Base-by-base conservation (phyloP, 345 rosid species). In the Syzygium aromaticum region DNA sequence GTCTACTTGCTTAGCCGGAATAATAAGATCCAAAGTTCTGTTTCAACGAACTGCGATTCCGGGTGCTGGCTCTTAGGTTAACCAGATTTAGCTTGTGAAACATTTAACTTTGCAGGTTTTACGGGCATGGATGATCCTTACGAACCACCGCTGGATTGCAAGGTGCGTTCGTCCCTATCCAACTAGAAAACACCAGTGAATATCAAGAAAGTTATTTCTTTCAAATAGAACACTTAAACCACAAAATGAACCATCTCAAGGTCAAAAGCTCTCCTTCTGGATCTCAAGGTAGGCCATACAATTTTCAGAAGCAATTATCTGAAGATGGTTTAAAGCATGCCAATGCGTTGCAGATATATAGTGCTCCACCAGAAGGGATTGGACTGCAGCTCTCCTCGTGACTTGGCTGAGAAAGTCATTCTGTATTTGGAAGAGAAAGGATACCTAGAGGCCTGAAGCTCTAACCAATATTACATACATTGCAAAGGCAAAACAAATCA, bases 91-190 rank as follows among this genome's bases (percentile, higher is more conserved):
- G 46, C 46, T 85, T n/a, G 73, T 54, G 85, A 30, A 38, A 38
- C 46, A 30, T 57, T 83, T 57, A 38, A 77, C 84, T 84, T 53
- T 86, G 88, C 90, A 95, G 97, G 95, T 67, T 96, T 95, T 87
- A 96, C 95, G 0, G 96, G 96, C 56, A 90, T 95, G 61, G 95
- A 94, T 73, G 95, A 95, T 88, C 96, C 96, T 28, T 95, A 96
- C 86, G 96, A 96, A 90, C 93, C 93, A 3, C 96, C 97, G 40
- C 28, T 91, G 77, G 89, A 93, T 78, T 93, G 92, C 88, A 94
- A 93, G 95, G 96, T 95, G 85, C 12, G 85, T 84, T 28, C 6
- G 6, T 21, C 40, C 80, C 49, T 33, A 9, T 17, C 80, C 80
- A 73, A 73, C 80, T 38, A 73, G 25, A 49, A 33, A 73, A 73